Evolutionary conservation across 2,329 filamentous ascomycete genomes (phyloP).

Genomic region (Plenodomus tracheiphilus): DNA sequence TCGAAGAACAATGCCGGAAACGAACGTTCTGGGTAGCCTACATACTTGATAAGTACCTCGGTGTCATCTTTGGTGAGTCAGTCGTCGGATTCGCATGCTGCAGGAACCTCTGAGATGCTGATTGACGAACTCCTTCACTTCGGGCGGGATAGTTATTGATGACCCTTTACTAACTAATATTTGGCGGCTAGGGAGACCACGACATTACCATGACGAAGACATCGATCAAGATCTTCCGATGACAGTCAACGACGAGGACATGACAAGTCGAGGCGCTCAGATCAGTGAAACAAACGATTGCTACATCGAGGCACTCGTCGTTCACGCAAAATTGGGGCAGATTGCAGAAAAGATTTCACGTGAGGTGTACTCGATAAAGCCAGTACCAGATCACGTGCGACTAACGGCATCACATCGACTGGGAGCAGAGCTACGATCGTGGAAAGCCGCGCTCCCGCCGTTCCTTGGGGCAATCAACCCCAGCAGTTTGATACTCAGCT

Average conservation of each 20-base stretch:
- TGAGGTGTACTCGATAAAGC: conserved; percentile 38
- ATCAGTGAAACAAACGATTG: conserved; percentile 47
- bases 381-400: conserved; percentile 41
- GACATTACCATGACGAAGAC: conserved; percentile 64
- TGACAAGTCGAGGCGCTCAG: conserved; percentile 50
- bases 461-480: conserved; percentile 51
- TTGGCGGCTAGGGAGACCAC: conserved; percentile 59
- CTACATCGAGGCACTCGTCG: conserved; percentile 55
- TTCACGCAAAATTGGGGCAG: conserved; percentile 48
- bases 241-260: conserved; percentile 60
- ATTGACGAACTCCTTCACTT: too few relatives aligned
- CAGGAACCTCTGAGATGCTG: too few relatives aligned
- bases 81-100: too few relatives aligned
- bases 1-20: conserved; percentile 57
- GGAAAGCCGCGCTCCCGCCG: conserved; percentile 44
- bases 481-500: conserved; percentile 51
- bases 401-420: conserved; percentile 46
- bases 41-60: conserved; percentile 63
- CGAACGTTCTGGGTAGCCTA: conserved; percentile 66
- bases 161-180: too few relatives aligned
- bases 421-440: conserved; percentile 42
- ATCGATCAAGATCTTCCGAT: conserved; percentile 64
- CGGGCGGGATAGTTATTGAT: too few relatives aligned
- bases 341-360: conserved; percentile 37
- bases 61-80: conserved; percentile 50